A percentile compares a stretch with the other conserved stretches of the same genome.
phyloP scores from a whole-genome alignment of 2,329 filamentous ascomycete genomes.

The Diaporthe destruens region DNA sequence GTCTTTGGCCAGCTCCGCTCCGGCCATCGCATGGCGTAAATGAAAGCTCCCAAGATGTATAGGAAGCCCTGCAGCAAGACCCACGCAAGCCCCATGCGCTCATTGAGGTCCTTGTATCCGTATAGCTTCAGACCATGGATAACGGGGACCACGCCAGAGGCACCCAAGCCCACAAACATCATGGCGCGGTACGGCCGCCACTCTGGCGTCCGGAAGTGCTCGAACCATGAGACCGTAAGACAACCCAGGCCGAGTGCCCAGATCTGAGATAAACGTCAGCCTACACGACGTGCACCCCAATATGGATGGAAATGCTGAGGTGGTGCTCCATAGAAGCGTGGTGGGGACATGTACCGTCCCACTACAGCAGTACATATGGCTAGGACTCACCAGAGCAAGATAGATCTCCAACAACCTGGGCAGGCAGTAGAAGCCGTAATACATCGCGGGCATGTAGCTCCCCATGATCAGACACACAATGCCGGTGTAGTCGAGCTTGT shows the following conservation, averaged over 20 bases:
- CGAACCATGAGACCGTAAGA: conserved; percentile 80
- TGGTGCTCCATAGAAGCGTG: neutral
- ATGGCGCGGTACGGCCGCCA: conserved; percentile 87
- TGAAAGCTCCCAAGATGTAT: conserved; percentile 86
- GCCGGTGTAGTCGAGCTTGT: conserved; percentile 94
- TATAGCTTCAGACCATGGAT: conserved; percentile 79
- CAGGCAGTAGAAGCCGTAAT: conserved; percentile 85
- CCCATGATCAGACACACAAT: conserved; percentile 94
- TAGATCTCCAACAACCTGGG: conserved; percentile 76
- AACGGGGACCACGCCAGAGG: conserved; percentile 86
- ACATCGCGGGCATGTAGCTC: conserved; percentile 88
- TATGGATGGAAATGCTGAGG: neutral
- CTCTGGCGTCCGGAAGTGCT: conserved; percentile 83
- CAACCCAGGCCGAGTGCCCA: conserved; percentile 82
- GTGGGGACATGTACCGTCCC: neutral
- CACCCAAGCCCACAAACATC: conserved; percentile 91
- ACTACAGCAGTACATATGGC: neutral
- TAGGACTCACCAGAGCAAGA: conserved; percentile 75
- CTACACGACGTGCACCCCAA: too few species aligned
- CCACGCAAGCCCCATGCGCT: conserved; percentile 85
- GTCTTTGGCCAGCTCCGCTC: conserved; percentile 82
- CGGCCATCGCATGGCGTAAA: conserved; percentile 91
- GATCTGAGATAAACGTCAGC: conserved; percentile 68
- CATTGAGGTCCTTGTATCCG: conserved; percentile 74
- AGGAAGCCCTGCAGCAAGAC: conserved; percentile 82